Evolutionary conservation across 2,329 filamentous ascomycete genomes (phyloP), one percentile per base, ranked within the genome.

Genomic region (Dothideomycetes sp.): DNA sequence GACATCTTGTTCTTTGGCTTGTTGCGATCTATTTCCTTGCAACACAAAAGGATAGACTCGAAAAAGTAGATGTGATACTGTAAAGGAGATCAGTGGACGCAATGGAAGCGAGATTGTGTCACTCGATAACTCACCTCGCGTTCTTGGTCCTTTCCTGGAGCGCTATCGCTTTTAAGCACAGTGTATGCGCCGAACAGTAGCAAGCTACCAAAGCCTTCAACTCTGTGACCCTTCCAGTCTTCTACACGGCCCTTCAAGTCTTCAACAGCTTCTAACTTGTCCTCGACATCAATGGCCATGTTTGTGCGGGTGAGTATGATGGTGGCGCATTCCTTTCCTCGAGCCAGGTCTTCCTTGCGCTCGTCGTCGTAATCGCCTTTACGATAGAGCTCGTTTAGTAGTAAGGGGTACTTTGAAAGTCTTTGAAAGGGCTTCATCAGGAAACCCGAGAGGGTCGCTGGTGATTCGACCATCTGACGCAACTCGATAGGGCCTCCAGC

Each of bases 41-140:
- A 96, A 61, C 91, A 96, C 22, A 98, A 74, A 32, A 98, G 69
- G 42, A 98, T 98, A 56, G 78, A 84, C 59, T 96, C 85, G 60
- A 98, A 98, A 19, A 98, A 78, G 62, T 94, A 98, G 45, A 98
- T 93, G 60, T 94, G 89, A 59, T 96, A 98, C 84, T 94, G 50
- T 7, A 27, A n/a, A n/a, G n/a, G n/a, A n/a, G n/a, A n/a, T n/a
- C n/a, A n/a, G n/a, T n/a, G 19, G 16, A 36, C 34, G 11, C n/a
- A n/a, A n/a, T n/a, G n/a, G n/a, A n/a, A n/a, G n/a, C n/a, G n/a
- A n/a, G n/a, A n/a, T n/a, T n/a, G n/a, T n/a, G n/a, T n/a, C n/a
- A n/a, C n/a, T n/a, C n/a, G 16, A 32, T 4, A 34, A n/a, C 73
- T 58, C 63, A 89, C 84, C 61, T 95, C 88, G 72, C 89, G 83